Percentiles rank a stretch among this genome's conserved stretches.
Evolutionary conservation across 768 basidiomycete genomes (phyloP).

Genomic region (Amanita thiersii): DNA sequence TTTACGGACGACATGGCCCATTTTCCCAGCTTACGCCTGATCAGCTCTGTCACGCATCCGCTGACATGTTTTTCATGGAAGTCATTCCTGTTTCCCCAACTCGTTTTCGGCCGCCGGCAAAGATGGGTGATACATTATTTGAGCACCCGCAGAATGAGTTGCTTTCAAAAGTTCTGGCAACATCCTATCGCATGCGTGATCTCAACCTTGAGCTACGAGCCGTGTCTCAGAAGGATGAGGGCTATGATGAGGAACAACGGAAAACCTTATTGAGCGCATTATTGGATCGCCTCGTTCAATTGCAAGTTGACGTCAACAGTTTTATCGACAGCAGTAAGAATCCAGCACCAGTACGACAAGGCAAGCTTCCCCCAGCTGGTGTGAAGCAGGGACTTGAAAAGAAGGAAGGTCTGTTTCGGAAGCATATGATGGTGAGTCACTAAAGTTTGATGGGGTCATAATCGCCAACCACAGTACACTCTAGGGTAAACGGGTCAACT

Average conservation of each 20-base stretch:
- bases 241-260: constrained; percentile 40
- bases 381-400: constrained; percentile 97
- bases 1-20: constrained; percentile 91
- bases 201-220: constrained; percentile 57
- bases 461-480: not conserved
- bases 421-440: constrained; percentile 92
- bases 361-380: constrained; percentile 85
- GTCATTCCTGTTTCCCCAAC: constrained; percentile 89
- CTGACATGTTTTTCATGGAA: constrained; percentile 97
- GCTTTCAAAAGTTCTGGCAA: constrained; percentile 69
- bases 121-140: constrained; percentile 87
- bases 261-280: constrained; percentile 57
- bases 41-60: constrained; percentile 61
- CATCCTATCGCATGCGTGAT: constrained; percentile 75
- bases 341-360: constrained; percentile 74
- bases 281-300: constrained; percentile 76
- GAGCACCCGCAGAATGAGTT: constrained; percentile 96
- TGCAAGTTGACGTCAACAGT: constrained; percentile 92
- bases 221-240: constrained; percentile 50
- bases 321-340: constrained; percentile 98
- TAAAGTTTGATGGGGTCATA: not conserved
- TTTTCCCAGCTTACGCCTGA: constrained; percentile 55
- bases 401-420: constrained; percentile 97
- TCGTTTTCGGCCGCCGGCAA: constrained; percentile 90
- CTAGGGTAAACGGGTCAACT: constrained; percentile 98